Evolutionary conservation across 805 yeast genomes (phyloP), one percentile per base, ranked within the genome.

Genomic region (Ogataea corticis): DNA sequence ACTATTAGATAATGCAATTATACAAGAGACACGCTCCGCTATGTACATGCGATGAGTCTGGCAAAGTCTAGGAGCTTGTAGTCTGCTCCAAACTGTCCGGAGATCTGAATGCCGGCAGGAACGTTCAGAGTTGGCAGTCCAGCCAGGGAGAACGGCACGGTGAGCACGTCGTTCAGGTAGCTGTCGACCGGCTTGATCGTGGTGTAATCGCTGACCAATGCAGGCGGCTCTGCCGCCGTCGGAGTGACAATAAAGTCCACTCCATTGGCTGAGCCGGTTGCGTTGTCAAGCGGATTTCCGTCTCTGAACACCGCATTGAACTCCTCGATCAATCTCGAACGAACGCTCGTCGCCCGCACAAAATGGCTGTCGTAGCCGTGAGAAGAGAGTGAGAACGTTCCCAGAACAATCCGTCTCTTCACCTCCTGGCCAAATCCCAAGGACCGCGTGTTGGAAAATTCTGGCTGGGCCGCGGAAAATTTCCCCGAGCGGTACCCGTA

Each of bases 61-160:
- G 58, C 52, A 36, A 60, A 56, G 28, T 75, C 69, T 15, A 94
- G 63, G 0, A 91, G 80, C 2, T 71, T 65, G 10, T 66, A 57
- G 59, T 94, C 99, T 55, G 85, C 83, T 11, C 97, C 97, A 59
- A 70, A 85, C 61, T 92, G 98, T 1, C 91, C 96, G 59, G 84
- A 77, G 2, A 94, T 54, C 60, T 95, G 98, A 21, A 94, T 69
- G 0, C 96, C 96, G 10, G 28, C 9, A 0, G 99, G 99, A 2
- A 91, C 68, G 1, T 85, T 77, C 10, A 92, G 73, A 0, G 96
- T 80, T 0, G 99, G 99, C 2, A 92, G 63, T 0, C 98, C 98
- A 0, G 96, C 95, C 46, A 95, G 66, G 1, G 96, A 90, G 33
- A 94, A 86, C 0, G 99, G 97, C 4, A 90, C 85, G 0, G 97